Evolutionary conservation across 2,329 filamentous ascomycete genomes (phyloP), one percentile per base, ranked within the genome.

Genomic region (Cercospora citrullina): DNA sequence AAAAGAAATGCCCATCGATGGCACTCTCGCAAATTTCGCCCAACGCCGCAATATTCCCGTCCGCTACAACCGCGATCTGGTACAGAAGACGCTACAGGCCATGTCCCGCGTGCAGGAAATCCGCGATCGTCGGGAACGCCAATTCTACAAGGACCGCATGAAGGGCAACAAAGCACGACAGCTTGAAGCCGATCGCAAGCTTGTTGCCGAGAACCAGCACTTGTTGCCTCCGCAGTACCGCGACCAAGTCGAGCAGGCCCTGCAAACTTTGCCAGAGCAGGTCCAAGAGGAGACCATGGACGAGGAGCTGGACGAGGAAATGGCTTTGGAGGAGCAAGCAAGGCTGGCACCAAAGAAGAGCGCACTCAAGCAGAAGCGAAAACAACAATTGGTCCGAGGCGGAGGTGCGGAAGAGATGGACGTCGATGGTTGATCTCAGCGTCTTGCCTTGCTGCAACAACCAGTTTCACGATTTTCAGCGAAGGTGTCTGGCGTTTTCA

Each of bases 61-160:
- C 70, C 92, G 94, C 79, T 99, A 99, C 88, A 92, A 97, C 87
- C 90, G 95, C 81, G 92, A 96, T 75, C 88, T 97, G 72, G 89
- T 97, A 72, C 86, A 87, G 75, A 93, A 91, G 77, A 98, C 95
- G 16, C 86, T 98, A 81, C 89, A 91, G 79, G 94, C 94, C 73
- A 99, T 99, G 93, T 87, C 92, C 82, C 88, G 94, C 72, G 90
- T 98, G 75, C 85, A 87, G 76, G 94, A 97, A 85, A 94, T 98
- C 81, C 86, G 93, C 64, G 81, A 87, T 67, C 88, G 89, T 78
- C 87, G 95, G 78, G 94, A 98, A 86, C 87, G 93, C 74, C 91
- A 91, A 72, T 97, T 97, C 84, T 97, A 97, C 86, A 94, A 92
- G 87, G 90, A 91, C 79, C 90, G 95, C 79, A 93, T 98, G 91